Evolutionary conservation across 768 basidiomycete genomes (phyloP).

Genomic region (Cyclocybe cylindracea): DNA sequence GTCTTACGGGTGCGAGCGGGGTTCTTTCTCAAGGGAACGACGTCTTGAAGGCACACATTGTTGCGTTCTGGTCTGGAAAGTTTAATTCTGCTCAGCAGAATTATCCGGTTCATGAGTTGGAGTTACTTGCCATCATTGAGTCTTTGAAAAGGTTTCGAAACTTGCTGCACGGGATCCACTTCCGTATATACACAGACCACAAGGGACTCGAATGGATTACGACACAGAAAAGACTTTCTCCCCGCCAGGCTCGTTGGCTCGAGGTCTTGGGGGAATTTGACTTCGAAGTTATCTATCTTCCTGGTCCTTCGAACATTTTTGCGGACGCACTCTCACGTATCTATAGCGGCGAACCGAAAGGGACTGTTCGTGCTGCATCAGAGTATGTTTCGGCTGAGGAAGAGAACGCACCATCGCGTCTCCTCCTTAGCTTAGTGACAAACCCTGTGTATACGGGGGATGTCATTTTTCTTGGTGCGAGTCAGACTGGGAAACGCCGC

Average conservation of each 20-base stretch:
- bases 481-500: no score
- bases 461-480: no score
- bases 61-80: constrained; percentile 29
- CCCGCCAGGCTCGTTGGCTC: constrained; percentile 9
- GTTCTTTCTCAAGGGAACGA: constrained; percentile 25
- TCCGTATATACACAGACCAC: constrained; percentile 33
- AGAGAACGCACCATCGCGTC: no score
- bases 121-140: constrained; percentile 36
- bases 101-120: constrained; percentile 20
- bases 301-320: constrained; percentile 32
- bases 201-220: constrained; percentile 18
- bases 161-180: constrained; percentile 25
- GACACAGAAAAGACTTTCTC: constrained; percentile 5
- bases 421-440: no score
- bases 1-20: constrained; percentile 24
- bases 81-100: constrained; percentile 28
- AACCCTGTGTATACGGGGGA: no score
- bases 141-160: constrained; percentile 24
- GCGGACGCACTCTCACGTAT: constrained; percentile 39
- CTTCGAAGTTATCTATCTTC: constrained; percentile 24
- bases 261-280: constrained; percentile 36
- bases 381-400: no score
- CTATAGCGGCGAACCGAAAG: no score
- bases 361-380: no score
- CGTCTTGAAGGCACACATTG: constrained; percentile 29